These are phyloP conservation scores for Lathyrus oleraceus DNA, from an alignment of 306 rosid species.

Conservation along the genomic window DNA sequence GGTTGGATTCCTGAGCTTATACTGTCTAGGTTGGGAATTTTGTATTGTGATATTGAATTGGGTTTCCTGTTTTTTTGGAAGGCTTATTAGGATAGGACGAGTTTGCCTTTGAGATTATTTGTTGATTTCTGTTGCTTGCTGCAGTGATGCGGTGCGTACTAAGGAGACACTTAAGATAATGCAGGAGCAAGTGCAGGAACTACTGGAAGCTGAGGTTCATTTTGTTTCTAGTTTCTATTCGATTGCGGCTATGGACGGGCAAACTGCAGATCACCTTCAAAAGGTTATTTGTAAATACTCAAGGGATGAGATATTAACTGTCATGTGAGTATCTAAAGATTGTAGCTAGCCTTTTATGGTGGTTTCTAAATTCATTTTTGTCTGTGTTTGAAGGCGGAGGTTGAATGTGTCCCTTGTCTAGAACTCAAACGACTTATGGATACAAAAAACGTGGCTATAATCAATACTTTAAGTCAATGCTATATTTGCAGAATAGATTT, in stretches of 20 bases:
- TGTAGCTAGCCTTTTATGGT: conserved; percentile 1
- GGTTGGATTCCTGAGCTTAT: conserved; percentile 98
- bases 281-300: conserved; percentile 71
- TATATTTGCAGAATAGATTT: conserved; percentile 17
- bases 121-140: conserved; percentile 38
- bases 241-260: conserved; percentile 99
- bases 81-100: conserved; percentile 1
- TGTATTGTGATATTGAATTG: conserved; percentile 18
- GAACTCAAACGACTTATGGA: not conserved
- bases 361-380: not conserved
- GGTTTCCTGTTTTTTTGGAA: not conserved
- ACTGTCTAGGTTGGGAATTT: conserved; percentile 68
- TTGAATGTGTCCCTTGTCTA: not conserved
- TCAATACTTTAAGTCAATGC: not conserved
- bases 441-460: not conserved
- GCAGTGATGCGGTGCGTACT: conserved; percentile 80
- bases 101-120: conserved; percentile 3
- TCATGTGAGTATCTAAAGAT: conserved; percentile 65
- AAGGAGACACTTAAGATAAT: conserved; percentile 81
- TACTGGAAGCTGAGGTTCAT: conserved; percentile 79
- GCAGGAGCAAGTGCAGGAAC: conserved; percentile 76
- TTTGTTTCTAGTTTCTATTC: conserved; percentile 93
- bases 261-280: conserved; percentile 95
- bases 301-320: conserved; percentile 70
- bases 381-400: conserved; percentile 12